Conservation (phyloP, 2,329 filamentous ascomycete genomes). For the Triangularia setosa region DNA sequence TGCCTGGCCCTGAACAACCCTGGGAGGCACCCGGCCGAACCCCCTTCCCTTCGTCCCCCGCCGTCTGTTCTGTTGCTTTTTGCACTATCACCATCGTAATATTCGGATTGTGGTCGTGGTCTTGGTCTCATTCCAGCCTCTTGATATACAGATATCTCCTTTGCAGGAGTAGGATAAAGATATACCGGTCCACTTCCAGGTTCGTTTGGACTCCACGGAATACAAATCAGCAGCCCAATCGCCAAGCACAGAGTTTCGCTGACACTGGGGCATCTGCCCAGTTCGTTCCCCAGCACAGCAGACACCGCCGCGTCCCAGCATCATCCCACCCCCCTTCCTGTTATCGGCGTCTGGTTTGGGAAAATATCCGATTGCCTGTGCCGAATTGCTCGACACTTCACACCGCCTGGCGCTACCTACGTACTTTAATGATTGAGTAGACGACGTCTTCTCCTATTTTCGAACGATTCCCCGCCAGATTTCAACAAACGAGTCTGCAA, state of each 20-base stretch:
- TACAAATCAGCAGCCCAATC: not conserved
- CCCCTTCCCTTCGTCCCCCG: slow-evolving; percentile 11
- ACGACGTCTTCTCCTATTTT: not conserved
- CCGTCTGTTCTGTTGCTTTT: slow-evolving; percentile 20
- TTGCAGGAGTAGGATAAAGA: slow-evolving; percentile 2
- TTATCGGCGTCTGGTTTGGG: slow-evolving; percentile 16
- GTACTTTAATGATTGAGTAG: slow-evolving; percentile 9
- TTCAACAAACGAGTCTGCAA: slow-evolving; percentile 2
- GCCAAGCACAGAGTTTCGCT: slow-evolving; percentile 7
- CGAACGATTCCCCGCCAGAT: slow-evolving; percentile 5
- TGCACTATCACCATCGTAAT: not conserved
- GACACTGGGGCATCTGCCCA: slow-evolving; percentile 6
- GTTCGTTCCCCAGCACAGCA: slow-evolving; percentile 11
- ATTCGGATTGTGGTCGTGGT: not conserved
- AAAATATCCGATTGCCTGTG: slow-evolving; percentile 5
- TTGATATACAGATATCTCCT: not conserved
- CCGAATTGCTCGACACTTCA: not conserved
- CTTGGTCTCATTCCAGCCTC: too few relatives aligned
- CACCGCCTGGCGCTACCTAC: slow-evolving; percentile 8
- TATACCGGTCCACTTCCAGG: slow-evolving; percentile 3
- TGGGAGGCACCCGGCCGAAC: not conserved
- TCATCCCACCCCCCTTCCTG: not conserved
- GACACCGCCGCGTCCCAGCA: not conserved
- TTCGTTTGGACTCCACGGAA: not conserved
- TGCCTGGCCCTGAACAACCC: slow-evolving; percentile 4